phyloP scores from a whole-genome alignment of 768 basidiomycete genomes.

The Lentinula detonsa region DNA sequence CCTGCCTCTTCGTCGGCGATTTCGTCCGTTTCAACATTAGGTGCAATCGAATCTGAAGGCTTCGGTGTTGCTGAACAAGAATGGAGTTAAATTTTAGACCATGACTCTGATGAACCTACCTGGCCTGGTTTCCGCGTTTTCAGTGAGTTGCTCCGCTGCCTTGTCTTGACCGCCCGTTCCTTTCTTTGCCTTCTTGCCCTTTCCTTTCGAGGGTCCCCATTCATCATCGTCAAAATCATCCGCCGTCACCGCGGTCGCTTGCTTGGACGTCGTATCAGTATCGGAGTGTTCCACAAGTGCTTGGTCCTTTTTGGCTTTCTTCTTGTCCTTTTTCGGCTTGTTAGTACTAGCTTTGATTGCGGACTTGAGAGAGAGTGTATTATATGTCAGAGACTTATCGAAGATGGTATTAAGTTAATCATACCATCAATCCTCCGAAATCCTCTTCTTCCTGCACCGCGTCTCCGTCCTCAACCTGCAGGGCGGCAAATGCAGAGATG shows the following conservation, averaged over 20 bases:
- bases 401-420: constrained; percentile 15
- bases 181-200: constrained; percentile 60
- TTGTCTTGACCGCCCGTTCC: constrained; percentile 35
- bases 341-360: constrained; percentile 49
- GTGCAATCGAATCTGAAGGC: constrained; percentile 13
- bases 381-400: constrained; percentile 6
- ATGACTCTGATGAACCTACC: neutral
- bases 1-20: constrained; percentile 35
- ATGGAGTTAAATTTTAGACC: neutral
- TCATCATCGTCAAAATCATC: constrained; percentile 74
- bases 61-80: constrained; percentile 13
- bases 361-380: constrained; percentile 35
- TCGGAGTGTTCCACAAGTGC: constrained; percentile 23
- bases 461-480: constrained; percentile 37
- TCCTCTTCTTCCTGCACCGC: constrained; percentile 51
- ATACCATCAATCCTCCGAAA: constrained; percentile 73
- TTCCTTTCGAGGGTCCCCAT: constrained; percentile 58
- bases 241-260: constrained; percentile 38
- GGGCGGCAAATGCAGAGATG: constrained; percentile 48
- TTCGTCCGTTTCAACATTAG: constrained; percentile 19
- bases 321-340: constrained; percentile 54
- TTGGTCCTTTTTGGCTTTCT: constrained; percentile 37
- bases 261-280: constrained; percentile 14
- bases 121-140: constrained; percentile 14
- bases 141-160: constrained; percentile 22